Percentiles rank a stretch among this genome's conserved stretches.
Conservation (phyloP, 106 monocot species). For the Amphibolis antarctica region DNA sequence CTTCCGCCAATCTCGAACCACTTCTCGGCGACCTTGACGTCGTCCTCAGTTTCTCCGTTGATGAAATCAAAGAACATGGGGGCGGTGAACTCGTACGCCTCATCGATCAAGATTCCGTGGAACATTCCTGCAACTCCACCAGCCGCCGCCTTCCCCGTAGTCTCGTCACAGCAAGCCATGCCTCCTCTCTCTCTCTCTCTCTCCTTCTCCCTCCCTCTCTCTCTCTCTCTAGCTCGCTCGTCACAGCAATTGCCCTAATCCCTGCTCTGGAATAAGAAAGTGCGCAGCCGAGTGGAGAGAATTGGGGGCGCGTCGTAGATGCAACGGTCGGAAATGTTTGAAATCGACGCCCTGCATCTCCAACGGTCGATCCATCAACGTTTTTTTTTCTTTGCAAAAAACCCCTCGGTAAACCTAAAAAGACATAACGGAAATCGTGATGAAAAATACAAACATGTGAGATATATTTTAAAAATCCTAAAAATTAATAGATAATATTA, state of each 20-base stretch:
- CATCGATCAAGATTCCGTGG: conserved; percentile 36
- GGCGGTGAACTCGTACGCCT: conserved; percentile 73
- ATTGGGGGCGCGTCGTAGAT: not conserved
- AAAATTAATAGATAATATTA: no score
- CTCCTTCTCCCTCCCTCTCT: conserved; percentile 4
- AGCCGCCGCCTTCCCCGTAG: not conserved
- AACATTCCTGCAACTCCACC: not conserved
- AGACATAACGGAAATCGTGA: no score
- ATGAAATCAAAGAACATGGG: conserved; percentile 77
- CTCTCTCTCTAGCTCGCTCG: not conserved
- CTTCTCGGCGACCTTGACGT: conserved; percentile 42
- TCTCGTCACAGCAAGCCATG: not conserved
- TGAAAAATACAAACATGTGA: no score
- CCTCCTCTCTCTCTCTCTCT: not conserved
- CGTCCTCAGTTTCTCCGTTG: conserved; percentile 46
- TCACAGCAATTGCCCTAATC: not conserved
- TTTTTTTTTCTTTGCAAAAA: no score
- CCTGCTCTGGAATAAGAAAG: not conserved
- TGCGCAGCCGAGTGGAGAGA: not conserved
- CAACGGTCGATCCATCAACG: conserved; percentile 2
- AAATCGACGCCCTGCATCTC: not conserved
- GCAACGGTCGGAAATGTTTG: conserved; percentile 11
- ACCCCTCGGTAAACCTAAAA: no score
- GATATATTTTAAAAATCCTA: no score
- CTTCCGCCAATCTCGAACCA: conserved; percentile 73